Evolutionary conservation across 192 early-diverging fungal genomes (phyloP).

Genomic region (Hyaloraphidium curvatum): DNA sequence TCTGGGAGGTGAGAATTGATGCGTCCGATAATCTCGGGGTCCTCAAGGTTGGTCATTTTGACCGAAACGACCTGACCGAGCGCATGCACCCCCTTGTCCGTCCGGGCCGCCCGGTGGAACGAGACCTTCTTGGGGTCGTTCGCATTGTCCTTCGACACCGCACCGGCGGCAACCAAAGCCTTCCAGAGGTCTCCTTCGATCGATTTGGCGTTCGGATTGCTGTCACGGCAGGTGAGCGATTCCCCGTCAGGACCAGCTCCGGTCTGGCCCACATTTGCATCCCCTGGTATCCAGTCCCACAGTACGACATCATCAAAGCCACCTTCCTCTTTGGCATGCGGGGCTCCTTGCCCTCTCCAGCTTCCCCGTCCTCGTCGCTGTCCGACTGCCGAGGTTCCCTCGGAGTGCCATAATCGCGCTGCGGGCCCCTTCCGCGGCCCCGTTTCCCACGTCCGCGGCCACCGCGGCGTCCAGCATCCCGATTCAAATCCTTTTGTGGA

Average conservation of each 20-base stretch:
- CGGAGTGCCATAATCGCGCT: too few species aligned
- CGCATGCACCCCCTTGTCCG: conserved; percentile 97
- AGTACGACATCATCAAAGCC: conserved; percentile 78
- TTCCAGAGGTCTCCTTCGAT: conserved; percentile 85
- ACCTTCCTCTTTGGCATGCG: conserved; percentile 69
- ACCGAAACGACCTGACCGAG: conserved; percentile 84
- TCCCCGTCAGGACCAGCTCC: background rate
- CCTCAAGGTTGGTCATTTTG: conserved; percentile 64
- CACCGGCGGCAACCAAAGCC: conserved; percentile 58
- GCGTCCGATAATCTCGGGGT: conserved; percentile 44
- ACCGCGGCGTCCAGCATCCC: too few species aligned
- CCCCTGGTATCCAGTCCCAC: conserved; percentile 88
- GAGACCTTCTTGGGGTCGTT: conserved; percentile 60
- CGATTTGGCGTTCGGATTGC: conserved; percentile 29
- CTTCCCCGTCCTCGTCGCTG: conserved; percentile 7
- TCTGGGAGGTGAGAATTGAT: conserved; percentile 70
- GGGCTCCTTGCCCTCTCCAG: conserved; percentile 19
- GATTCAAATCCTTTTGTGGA: too few species aligned
- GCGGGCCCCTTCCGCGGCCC: too few species aligned
- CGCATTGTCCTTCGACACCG: conserved; percentile 71
- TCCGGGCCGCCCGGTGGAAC: conserved; percentile 79
- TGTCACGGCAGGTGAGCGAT: background rate
- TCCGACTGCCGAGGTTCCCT: too few species aligned
- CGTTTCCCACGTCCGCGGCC: too few species aligned
- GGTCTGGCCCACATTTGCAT: conserved; percentile 88